Evolutionary conservation across 306 rosid genomes (phyloP).

Genomic region (Luffa acutangula): DNA sequence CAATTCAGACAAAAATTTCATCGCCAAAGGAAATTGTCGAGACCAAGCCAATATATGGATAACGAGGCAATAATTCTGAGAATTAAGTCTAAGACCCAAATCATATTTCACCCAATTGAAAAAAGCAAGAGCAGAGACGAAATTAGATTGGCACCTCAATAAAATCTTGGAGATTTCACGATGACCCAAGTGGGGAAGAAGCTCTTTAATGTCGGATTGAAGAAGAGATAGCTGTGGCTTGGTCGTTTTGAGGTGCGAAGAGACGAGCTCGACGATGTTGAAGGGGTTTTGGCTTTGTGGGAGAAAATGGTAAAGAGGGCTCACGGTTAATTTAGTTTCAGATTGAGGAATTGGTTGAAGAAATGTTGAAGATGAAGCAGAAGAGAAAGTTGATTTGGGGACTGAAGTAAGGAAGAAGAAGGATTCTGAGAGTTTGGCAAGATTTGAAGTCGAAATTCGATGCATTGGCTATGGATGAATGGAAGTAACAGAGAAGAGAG

Average conservation of each 20-base stretch:
- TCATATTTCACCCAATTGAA: constrained; percentile 68
- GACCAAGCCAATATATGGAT: constrained; percentile 63
- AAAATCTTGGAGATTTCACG: constrained; percentile 63
- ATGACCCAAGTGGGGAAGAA: constrained; percentile 57
- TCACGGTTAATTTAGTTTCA: constrained; percentile 26
- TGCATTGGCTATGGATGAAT: constrained; percentile 19
- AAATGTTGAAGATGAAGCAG: constrained; percentile 20
- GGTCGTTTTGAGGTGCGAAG: constrained; percentile 37
- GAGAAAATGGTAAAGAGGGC: constrained; percentile 69
- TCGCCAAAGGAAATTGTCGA: constrained; percentile 39
- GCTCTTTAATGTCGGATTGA: constrained; percentile 33
- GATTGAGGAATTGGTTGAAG: constrained; percentile 32
- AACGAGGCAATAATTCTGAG: constrained; percentile 48
- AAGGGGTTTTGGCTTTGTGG: constrained; percentile 70
- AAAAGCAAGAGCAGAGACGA: constrained; percentile 49
- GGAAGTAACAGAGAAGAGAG: not conserved
- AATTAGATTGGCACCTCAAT: constrained; percentile 66
- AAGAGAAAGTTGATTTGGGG: constrained; percentile 18
- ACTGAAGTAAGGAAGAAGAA: constrained; percentile 1
- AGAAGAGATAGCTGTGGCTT: constrained; percentile 28
- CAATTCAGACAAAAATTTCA: constrained; percentile 54
- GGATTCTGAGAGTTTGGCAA: constrained; percentile 1
- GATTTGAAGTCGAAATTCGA: constrained; percentile 22
- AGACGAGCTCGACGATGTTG: constrained; percentile 59
- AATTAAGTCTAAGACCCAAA: constrained; percentile 34